Percentiles rank a stretch among this genome's conserved stretches.
Evolutionary conservation across 2,329 filamentous ascomycete species (phyloP).

Genomic region (Epichloe sp.): DNA sequence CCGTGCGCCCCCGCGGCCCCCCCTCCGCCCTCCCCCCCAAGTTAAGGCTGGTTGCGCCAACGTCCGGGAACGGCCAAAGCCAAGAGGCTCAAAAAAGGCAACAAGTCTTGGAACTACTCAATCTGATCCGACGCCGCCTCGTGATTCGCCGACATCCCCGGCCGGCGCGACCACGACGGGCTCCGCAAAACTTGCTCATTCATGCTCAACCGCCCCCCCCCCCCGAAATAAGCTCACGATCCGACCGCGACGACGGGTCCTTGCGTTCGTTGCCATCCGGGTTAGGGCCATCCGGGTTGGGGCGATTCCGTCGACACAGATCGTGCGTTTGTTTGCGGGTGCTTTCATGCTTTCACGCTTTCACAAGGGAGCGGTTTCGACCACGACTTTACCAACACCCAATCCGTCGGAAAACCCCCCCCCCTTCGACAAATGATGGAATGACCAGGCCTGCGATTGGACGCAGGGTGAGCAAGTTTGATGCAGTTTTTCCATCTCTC

Average conservation of each 20-base stretch:
- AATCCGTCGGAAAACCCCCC: too few relatives aligned
- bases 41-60: too few relatives aligned
- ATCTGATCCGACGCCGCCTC: neutral
- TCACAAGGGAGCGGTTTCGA: too few relatives aligned
- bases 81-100: neutral
- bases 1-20: too few relatives aligned
- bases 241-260: neutral
- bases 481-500: slow-evolving; percentile 1
- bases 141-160: neutral
- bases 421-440: neutral
- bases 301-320: too few relatives aligned
- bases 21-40: too few relatives aligned
- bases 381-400: too few relatives aligned
- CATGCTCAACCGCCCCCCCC: slow-evolving; percentile 15
- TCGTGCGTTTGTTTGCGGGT: too few relatives aligned
- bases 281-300: too few relatives aligned
- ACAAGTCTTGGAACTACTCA: neutral
- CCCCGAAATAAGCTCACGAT: neutral
- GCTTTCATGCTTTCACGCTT: too few relatives aligned
- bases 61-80: neutral
- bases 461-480: neutral
- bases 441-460: neutral
- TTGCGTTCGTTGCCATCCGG: neutral
- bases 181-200: slow-evolving; percentile 25
- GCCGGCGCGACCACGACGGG: neutral